Base-by-base conservation (phyloP, 768 basidiomycete species). In the Trametopsis cervina region DNA sequence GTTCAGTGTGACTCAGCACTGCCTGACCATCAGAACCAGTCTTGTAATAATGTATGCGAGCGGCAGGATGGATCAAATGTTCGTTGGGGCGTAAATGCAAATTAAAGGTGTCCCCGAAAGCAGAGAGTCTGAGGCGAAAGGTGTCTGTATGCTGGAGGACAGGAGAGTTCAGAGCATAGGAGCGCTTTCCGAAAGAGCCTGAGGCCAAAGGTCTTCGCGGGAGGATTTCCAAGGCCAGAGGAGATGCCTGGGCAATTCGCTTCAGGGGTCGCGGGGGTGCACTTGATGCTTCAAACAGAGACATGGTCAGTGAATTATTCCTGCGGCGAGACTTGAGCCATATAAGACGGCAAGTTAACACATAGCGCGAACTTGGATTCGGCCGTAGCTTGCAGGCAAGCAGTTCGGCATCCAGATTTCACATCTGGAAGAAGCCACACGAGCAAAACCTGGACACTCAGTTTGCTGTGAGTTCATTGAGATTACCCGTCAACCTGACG, bases 71-170 rank as follows among this genome's bases (percentile, higher is more conserved):
- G 43, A 91, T 70, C 52, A 92, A 78, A 53, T 87, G 69, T 53
- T 84, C 77, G 60, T 88, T 89, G 6, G 89, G 89, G 15, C 77
- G 77, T 42, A 92, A 71, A 57, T 90, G 84, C 39, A 92, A 73
- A 59, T 83, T 70, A 59, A 81, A 85, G 22, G 71, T 75, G 36
- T 84, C 74, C 53, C 74, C 73, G 56, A 83, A 84, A 9, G 80
- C 83, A 37, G 80, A 72, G 43, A 89, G 66, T 23, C 76, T 77
- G 43, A 89, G 73, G 22, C 86, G 77, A 62, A 88, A 80, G 9
- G 79, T 78, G 61, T 89, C 86, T 57, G 78, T 73, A 62, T 83
- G 75, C 37, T 72, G 79, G 33, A 89, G 76, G 24, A 69, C 68
- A 43, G 73, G 70, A 6, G 77, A 70, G 42, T 63, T 60, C 47